A percentile compares a stretch with the other conserved stretches of the same genome.
phyloP scores from a whole-genome alignment of 768 basidiomycete species.

The Lyophyllum atratum region DNA sequence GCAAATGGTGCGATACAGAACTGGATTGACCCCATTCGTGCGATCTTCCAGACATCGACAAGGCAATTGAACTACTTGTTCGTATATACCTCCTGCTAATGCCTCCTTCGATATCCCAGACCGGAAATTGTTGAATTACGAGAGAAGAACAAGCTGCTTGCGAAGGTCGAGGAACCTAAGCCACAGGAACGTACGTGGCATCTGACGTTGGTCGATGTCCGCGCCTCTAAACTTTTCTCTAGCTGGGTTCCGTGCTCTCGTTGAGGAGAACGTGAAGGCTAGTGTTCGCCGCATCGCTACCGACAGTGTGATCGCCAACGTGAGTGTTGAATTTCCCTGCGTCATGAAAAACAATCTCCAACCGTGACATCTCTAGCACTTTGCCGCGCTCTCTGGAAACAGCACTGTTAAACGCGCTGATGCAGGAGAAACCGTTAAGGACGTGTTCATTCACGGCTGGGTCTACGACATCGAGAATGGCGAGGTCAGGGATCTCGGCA shows the following conservation, averaged over 20 bases:
- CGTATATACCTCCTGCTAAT: not conserved
- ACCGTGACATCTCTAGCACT: not conserved
- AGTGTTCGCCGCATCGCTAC: constrained; percentile 29
- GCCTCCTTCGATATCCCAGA: not conserved
- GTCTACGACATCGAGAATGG: constrained; percentile 60
- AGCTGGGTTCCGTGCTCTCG: constrained; percentile 24
- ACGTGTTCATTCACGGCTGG: constrained; percentile 55
- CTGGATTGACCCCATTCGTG: constrained; percentile 25
- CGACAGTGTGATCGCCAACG: constrained; percentile 31
- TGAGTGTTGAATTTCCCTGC: constrained; percentile 10
- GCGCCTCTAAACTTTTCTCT: not conserved
- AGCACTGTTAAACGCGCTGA: constrained; percentile 12
- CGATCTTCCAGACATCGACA: constrained; percentile 19
- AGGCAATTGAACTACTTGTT: constrained; percentile 9
- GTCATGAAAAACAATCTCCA: not conserved
- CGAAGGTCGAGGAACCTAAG: constrained; percentile 14
- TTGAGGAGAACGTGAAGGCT: constrained; percentile 24
- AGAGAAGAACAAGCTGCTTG: constrained; percentile 9
- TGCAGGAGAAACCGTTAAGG: constrained; percentile 10
- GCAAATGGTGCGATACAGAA: constrained; percentile 18
- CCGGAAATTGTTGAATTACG: constrained; percentile 10
- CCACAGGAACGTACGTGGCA: constrained; percentile 19
- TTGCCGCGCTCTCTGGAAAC: not conserved
- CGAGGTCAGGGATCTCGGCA: constrained; percentile 45
- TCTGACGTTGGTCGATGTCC: not conserved